Evolutionary conservation across 768 basidiomycete species (phyloP).

Genomic region (Suillus sp.): DNA sequence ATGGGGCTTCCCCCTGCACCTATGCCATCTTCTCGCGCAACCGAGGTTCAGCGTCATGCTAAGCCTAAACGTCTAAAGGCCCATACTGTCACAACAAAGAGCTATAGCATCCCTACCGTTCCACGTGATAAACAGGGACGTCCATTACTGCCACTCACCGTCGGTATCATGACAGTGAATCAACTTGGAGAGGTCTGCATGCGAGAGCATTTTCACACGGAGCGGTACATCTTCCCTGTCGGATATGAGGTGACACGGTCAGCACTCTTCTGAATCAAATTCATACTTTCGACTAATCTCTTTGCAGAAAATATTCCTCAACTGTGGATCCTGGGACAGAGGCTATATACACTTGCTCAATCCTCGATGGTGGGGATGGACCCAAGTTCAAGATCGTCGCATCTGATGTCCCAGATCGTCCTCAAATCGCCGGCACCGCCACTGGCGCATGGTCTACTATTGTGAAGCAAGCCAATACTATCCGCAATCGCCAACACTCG

Average conservation of each 20-base stretch:
- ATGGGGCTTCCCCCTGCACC: constrained; percentile 19
- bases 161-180: constrained; percentile 86
- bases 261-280: constrained; percentile 20
- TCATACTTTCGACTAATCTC: constrained; percentile 11
- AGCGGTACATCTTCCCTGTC: constrained; percentile 87
- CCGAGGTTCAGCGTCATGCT: constrained; percentile 42
- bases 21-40: constrained; percentile 26
- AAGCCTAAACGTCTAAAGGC: constrained; percentile 82
- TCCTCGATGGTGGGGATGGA: constrained; percentile 82
- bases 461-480: constrained; percentile 78
- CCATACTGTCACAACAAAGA: constrained; percentile 78
- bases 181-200: constrained; percentile 75
- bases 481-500: constrained; percentile 80
- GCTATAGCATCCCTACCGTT: constrained; percentile 75
- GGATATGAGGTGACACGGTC: constrained; percentile 83
- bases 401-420: constrained; percentile 66
- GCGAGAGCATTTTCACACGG: constrained; percentile 85
- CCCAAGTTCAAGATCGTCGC: constrained; percentile 86
- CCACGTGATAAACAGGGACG: constrained; percentile 71
- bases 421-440: constrained; percentile 82
- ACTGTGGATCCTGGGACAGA: constrained; percentile 67
- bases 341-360: constrained; percentile 80
- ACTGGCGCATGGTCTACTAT: constrained; percentile 87
- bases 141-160: constrained; percentile 76
- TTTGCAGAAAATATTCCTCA: constrained; percentile 71